Percentiles rank a stretch among this genome's conserved stretches.
These are phyloP conservation scores for Withania somnifera DNA, from an alignment of 305 asterid species.

Conservation along the genomic window DNA sequence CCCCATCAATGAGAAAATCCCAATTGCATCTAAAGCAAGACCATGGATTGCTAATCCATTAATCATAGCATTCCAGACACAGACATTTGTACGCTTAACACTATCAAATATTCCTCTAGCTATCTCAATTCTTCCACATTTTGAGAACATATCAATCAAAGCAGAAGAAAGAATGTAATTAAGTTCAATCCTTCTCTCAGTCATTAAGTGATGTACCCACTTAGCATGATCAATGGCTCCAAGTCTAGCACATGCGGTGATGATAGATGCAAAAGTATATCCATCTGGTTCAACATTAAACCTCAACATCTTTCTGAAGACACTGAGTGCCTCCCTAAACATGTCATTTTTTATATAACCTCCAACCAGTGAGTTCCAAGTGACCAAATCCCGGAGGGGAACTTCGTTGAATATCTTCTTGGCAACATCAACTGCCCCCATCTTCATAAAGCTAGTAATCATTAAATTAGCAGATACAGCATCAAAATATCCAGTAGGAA, in stretches of 20 bases:
- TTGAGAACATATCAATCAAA: slow-evolving; percentile 62
- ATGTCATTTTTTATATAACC: slow-evolving; percentile 44
- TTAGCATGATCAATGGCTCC: slow-evolving; percentile 58
- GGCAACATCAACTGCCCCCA: slow-evolving; percentile 44
- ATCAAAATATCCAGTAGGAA: slow-evolving; percentile 16
- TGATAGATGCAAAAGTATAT: slow-evolving; percentile 52
- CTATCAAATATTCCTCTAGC: slow-evolving; percentile 46
- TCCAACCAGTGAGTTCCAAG: slow-evolving; percentile 73
- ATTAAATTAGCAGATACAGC: slow-evolving; percentile 36
- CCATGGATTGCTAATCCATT: slow-evolving; percentile 69
- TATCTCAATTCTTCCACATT: slow-evolving; percentile 58
- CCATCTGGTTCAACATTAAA: slow-evolving; percentile 49
- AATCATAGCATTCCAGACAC: slow-evolving; percentile 74
- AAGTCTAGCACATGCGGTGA: slow-evolving; percentile 59
- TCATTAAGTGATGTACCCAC: slow-evolving; percentile 56
- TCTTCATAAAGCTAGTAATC: slow-evolving; percentile 41
- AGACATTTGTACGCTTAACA: slow-evolving; percentile 32
- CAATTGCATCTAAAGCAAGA: slow-evolving; percentile 51
- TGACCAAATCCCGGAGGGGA: slow-evolving; percentile 47
- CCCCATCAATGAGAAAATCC: slow-evolving; percentile 33
- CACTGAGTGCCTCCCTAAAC: slow-evolving; percentile 35
- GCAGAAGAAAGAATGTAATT: slow-evolving; percentile 67
- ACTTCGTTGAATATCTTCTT: slow-evolving; percentile 33
- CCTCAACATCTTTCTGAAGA: slow-evolving; percentile 47
- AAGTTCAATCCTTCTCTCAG: slow-evolving; percentile 35